Conservation (phyloP, 441 rosid genomes). For the Populus hybrid region DNA sequence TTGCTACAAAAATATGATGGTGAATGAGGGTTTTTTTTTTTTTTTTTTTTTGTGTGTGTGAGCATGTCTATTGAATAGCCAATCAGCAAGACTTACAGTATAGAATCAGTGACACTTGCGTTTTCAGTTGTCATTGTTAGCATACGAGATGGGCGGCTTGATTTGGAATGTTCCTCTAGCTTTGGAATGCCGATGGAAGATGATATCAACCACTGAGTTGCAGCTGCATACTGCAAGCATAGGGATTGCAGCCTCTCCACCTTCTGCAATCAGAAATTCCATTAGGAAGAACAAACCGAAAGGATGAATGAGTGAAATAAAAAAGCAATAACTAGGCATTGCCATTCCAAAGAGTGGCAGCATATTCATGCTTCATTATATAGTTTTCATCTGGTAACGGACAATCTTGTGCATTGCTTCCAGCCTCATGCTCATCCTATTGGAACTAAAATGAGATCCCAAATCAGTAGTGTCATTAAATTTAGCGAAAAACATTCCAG, state of each 20-base stretch:
- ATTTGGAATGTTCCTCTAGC: slow-evolving; percentile 39
- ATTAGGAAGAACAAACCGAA: not conserved
- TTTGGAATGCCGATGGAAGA: slow-evolving; percentile 63
- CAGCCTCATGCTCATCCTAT: not conserved
- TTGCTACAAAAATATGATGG: slow-evolving; percentile 45
- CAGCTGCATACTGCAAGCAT: slow-evolving; percentile 91
- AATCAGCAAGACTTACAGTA: slow-evolving; percentile 62
- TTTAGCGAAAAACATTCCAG: not conserved
- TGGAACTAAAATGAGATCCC: not conserved
- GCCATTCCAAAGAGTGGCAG: not conserved
- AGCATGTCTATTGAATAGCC: not conserved
- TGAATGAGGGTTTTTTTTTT: not conserved
- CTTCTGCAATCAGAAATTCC: slow-evolving; percentile 48
- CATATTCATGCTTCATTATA: not conserved
- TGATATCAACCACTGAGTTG: slow-evolving; percentile 92
- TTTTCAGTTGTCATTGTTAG: slow-evolving; percentile 46
- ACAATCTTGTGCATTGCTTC: not conserved
- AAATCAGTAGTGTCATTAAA: not conserved
- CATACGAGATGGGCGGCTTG: slow-evolving; percentile 40
- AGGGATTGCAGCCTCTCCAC: slow-evolving; percentile 81
- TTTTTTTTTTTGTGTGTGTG: not conserved
- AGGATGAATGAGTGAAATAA: slow-evolving; percentile 3
- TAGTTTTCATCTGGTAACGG: not conserved
- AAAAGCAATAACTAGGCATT: not conserved
- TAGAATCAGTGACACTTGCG: slow-evolving; percentile 62